Conservation (phyloP, 225 moss, liverwort and hornwort genomes). For the Climacium dendroides region DNA sequence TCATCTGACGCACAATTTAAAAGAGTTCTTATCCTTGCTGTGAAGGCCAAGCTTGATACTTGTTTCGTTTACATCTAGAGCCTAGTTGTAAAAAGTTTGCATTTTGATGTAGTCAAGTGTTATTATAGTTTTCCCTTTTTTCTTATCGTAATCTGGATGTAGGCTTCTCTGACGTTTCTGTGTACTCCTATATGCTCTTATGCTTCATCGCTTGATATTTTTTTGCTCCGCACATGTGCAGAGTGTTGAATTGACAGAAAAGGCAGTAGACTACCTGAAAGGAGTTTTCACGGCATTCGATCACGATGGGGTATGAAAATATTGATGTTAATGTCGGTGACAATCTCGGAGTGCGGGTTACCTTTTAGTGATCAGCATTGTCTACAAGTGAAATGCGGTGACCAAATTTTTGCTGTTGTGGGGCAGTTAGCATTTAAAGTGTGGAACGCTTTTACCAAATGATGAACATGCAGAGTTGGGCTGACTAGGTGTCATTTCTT, state of each 20-base stretch:
- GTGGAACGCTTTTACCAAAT: not conserved
- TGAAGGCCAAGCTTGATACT: not conserved
- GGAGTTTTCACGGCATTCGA: conserved; percentile 62
- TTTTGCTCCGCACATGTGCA: conserved; percentile 16
- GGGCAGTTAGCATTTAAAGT: not conserved
- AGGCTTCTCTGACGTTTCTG: not conserved
- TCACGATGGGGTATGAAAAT: conserved; percentile 55
- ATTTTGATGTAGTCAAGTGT: not conserved
- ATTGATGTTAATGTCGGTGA: not conserved
- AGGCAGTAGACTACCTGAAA: conserved; percentile 58
- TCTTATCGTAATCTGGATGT: not conserved
- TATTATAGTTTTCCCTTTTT: not conserved
- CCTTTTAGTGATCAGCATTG: not conserved
- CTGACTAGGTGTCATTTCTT: not conserved
- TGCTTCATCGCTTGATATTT: not conserved
- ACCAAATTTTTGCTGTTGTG: not conserved
- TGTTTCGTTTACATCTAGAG: not conserved
- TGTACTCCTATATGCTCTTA: not conserved
- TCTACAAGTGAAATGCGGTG: not conserved
- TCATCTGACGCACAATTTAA: not conserved
- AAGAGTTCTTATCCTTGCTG: not conserved
- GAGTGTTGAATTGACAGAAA: conserved; percentile 87
- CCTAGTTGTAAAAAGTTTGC: not conserved
- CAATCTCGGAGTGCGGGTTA: not conserved
- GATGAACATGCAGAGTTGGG: not conserved